Conservation (phyloP, 352 stramenopile species). For the Phytophthora chlamydospora region DNA sequence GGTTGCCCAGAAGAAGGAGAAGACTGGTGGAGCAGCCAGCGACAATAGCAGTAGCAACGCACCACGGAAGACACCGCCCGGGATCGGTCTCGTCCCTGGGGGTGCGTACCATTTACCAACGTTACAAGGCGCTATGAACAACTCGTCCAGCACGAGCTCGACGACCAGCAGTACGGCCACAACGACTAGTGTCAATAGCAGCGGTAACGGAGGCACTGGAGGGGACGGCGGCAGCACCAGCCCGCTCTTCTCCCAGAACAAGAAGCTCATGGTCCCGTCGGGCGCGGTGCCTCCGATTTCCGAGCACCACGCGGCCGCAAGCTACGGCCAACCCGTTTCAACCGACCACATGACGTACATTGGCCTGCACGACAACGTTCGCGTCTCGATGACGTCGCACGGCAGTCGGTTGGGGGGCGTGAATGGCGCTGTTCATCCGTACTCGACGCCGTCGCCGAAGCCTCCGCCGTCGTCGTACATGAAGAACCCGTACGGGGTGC, state of each 20-base stretch:
- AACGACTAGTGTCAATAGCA: constrained; percentile 18
- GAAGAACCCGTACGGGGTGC: constrained; percentile 45
- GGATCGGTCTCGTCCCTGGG: constrained; percentile 7
- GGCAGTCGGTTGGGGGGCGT: constrained; percentile 33
- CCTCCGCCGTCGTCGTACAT: constrained; percentile 60
- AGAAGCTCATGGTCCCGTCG: constrained; percentile 37
- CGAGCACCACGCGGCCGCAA: constrained; percentile 32
- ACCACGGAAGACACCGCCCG: constrained; percentile 23
- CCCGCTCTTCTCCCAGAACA: constrained; percentile 36
- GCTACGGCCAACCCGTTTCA: constrained; percentile 29
- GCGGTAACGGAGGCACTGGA: constrained; percentile 6
- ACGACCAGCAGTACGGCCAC: constrained; percentile 34
- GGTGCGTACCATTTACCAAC: constrained; percentile 42
- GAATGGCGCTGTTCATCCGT: constrained; percentile 36
- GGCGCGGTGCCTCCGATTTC: constrained; percentile 38
- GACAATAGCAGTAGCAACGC: constrained; percentile 22
- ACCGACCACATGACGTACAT: constrained; percentile 51
- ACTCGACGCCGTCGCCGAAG: constrained; percentile 46
- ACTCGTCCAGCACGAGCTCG: constrained; percentile 37
- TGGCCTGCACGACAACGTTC: constrained; percentile 37
- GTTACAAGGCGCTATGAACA: constrained; percentile 37
- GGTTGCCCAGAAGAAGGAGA: constrained; percentile 29
- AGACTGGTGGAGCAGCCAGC: constrained; percentile 8
- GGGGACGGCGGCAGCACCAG: constrained; percentile 21
- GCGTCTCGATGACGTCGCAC: constrained; percentile 66